These are phyloP conservation scores for Saccharomyces pastorianus DNA, from an alignment of 1,139 yeast genomes.

Conservation along the genomic window DNA sequence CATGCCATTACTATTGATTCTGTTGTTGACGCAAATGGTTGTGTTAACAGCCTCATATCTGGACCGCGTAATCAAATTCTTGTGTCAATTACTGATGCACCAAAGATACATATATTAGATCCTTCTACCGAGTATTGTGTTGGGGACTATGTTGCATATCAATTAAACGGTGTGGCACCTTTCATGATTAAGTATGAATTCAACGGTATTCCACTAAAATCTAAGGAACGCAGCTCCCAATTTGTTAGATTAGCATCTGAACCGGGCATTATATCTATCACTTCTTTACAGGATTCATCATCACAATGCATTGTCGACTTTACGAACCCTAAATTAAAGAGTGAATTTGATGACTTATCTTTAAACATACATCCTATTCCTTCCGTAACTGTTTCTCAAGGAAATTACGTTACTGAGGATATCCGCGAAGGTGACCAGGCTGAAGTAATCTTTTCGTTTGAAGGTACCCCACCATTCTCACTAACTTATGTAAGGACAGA, in stretches of 20 bases:
- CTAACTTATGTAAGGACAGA: constrained; percentile 49
- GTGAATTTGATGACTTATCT: constrained; percentile 38
- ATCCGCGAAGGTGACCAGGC: constrained; percentile 88
- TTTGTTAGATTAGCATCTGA: constrained; percentile 70
- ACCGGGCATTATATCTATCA: constrained; percentile 67
- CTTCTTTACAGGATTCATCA: constrained; percentile 67
- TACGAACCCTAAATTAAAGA: constrained; percentile 34
- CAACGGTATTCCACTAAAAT: constrained; percentile 52
- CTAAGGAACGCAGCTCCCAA: constrained; percentile 47
- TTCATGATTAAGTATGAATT: constrained; percentile 68
- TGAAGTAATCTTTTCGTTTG: constrained; percentile 60
- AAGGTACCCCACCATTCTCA: constrained; percentile 65
- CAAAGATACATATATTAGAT: constrained; percentile 46
- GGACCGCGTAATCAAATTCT: constrained; percentile 31
- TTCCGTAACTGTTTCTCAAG: constrained; percentile 76
- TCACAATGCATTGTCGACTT: constrained; percentile 65
- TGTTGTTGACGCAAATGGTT: constrained; percentile 65
- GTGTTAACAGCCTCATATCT: constrained; percentile 41
- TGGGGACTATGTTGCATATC: constrained; percentile 79
- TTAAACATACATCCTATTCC: constrained; percentile 73
- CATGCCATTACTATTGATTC: constrained; percentile 52
- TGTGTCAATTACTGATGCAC: constrained; percentile 66
- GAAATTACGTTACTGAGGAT: constrained; percentile 64
- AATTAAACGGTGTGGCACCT: constrained; percentile 72
- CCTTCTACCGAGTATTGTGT: constrained; percentile 61